Evolutionary conservation across 2,329 filamentous ascomycete genomes (phyloP).

Genomic region (Ophiognomonia clavigignenti-juglandacearum): DNA sequence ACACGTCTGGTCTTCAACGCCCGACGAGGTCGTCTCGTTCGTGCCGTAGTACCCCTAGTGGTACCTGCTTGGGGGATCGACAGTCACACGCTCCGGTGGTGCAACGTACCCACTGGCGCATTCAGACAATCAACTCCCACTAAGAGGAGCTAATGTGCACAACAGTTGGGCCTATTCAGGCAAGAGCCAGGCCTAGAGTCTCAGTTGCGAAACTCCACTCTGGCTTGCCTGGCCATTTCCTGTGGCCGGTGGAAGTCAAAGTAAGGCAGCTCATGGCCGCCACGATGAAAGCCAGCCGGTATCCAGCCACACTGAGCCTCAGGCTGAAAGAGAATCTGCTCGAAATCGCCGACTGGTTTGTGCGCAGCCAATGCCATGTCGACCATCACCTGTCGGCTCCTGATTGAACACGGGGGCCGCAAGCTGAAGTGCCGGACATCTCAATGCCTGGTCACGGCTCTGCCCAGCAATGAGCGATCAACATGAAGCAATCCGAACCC

Average conservation of each 20-base stretch:
- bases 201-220: no score
- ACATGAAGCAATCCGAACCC: not conserved
- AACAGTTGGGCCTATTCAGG: not conserved
- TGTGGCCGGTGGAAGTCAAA: no score
- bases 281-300: not conserved
- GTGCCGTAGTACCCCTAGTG: conserved; percentile 6
- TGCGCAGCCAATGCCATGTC: not conserved
- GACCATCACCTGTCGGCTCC: not conserved
- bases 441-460: conserved; percentile 1
- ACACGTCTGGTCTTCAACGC: conserved; percentile 3
- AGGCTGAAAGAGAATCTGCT: no score
- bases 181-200: no score
- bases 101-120: not conserved
- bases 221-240: no score
- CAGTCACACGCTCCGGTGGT: not conserved
- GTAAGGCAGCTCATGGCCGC: not conserved
- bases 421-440: not conserved
- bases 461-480: conserved; percentile 2
- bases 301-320: not conserved
- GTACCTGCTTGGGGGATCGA: conserved; percentile 7
- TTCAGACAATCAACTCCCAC: not conserved
- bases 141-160: no score
- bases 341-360: not conserved
- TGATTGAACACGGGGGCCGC: not conserved
- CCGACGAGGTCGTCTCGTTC: not conserved